Percentiles rank a stretch among this genome's conserved stretches.
Evolutionary conservation across 805 yeast genomes (phyloP).

Genomic region (Kluyveromyces nonfermentans): DNA sequence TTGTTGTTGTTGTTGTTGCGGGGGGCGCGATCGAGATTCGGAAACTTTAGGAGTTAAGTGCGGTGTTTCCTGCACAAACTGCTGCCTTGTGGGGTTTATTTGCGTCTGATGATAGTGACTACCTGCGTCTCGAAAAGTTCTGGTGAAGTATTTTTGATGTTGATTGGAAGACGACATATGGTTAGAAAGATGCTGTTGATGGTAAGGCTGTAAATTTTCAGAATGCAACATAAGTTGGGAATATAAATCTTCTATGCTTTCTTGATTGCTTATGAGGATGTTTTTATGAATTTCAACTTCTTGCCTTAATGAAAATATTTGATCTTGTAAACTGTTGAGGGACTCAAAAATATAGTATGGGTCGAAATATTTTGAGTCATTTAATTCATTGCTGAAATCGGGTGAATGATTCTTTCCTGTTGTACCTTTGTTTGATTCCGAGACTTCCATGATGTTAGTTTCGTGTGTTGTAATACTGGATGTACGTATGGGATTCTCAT

Average conservation of each 20-base stretch:
- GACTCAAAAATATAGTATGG: background rate
- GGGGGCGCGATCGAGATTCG: background rate
- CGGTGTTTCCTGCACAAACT: background rate
- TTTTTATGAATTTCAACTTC: background rate
- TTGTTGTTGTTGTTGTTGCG: background rate
- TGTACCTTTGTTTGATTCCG: background rate
- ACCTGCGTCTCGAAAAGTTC: background rate
- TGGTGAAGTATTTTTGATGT: background rate
- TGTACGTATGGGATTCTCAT: background rate
- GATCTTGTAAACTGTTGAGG: background rate
- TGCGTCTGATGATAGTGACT: background rate
- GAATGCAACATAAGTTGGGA: background rate
- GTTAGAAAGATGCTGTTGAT: background rate
- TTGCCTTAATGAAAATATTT: background rate
- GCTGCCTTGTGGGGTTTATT: background rate
- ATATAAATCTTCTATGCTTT: background rate
- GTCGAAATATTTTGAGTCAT: background rate
- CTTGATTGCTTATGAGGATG: background rate
- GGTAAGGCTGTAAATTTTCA: background rate
- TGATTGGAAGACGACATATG: background rate
- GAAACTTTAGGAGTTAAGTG: background rate
- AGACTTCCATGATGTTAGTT: background rate
- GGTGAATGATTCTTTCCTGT: background rate
- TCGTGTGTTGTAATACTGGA: background rate
- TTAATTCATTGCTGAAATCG: background rate